Percentiles rank a stretch among this genome's conserved stretches.
These are phyloP conservation scores for Spathaspora boniae DNA, from an alignment of 805 yeast species.

Conservation along the genomic window DNA sequence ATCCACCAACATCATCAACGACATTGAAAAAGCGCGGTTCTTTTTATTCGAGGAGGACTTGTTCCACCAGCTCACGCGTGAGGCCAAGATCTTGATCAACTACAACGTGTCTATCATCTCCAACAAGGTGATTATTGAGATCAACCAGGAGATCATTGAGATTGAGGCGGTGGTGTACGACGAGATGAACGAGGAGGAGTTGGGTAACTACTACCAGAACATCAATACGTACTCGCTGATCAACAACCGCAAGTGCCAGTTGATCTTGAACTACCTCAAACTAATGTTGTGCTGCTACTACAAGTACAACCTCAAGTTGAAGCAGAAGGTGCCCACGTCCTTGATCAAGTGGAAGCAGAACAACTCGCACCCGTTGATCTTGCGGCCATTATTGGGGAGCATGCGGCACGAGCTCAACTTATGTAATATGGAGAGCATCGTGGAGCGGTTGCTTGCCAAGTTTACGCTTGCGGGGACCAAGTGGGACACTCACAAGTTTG, in stretches of 20 bases:
- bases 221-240: constrained; percentile 27
- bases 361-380: constrained; percentile 43
- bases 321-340: constrained; percentile 45
- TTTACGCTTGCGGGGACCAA: constrained; percentile 10
- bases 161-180: constrained; percentile 57
- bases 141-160: constrained; percentile 65
- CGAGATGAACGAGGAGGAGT: constrained; percentile 38
- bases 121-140: constrained; percentile 61
- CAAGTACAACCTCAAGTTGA: constrained; percentile 41
- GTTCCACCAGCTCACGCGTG: constrained; percentile 72
- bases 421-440: constrained; percentile 22
- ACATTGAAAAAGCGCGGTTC: constrained; percentile 65
- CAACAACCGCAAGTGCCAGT: constrained; percentile 46
- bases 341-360: constrained; percentile 42
- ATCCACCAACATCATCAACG: constrained; percentile 50
- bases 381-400: constrained; percentile 58
- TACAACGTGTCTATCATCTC: constrained; percentile 65
- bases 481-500: constrained; percentile 18
- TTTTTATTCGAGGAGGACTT: constrained; percentile 86
- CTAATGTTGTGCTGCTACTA: constrained; percentile 61
- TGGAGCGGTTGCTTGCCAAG: constrained; percentile 19
- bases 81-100: constrained; percentile 65
- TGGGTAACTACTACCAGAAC: constrained; percentile 26
- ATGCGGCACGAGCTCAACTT: constrained; percentile 50
- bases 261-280: constrained; percentile 50